Base-by-base conservation (phyloP, 2,329 filamentous ascomycete species). In the Claviceps purpurea region DNA sequence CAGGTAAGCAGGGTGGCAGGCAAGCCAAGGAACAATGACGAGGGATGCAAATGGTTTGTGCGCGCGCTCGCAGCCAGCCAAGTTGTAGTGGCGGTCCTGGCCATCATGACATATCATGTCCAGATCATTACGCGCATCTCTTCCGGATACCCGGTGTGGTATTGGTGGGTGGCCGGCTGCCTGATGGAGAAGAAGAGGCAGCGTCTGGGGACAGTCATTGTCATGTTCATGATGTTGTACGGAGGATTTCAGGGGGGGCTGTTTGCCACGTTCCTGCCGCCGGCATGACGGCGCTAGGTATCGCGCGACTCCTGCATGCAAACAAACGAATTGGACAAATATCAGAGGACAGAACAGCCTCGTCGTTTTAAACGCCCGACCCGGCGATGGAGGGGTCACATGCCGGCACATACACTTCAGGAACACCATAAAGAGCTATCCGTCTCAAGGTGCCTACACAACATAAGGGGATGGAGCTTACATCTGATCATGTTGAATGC, bases 61-160 rank as follows among this genome's bases (percentile, higher is more conserved):
- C 68, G 67, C 30, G 77, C 78, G 22, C 72, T 95, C 55, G 88
- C 88, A 1, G 68, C 83, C 3, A 78, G 81, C 4, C 91, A 98
- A 66, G 67, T 86, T 1, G 53, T 90, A 3, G 73, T 98, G 18
- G 83, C 85, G 1, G 55, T 79, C 2, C 66, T 91, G 54, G 87
- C 89, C 20, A 67, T 90, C 20, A 88, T 84, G 13, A 88, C 73
- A 56, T 95, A 94, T 63, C 93, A 98, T 64, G 85, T 96, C 26
- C 93, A 98, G 68, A 94, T 98, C 59, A 85, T 97, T 61, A 95
- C 85, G 45, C 81, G 93, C 24, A 76, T 98, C 16, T 85, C 88
- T 1, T 95, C 90, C 0, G 91, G 84, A 0, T 95, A 91, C 66
- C 87, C 89, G 1, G 68, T 93, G 18, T 96, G 89, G 89, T 93